Conservation (phyloP, 108 stramenopile genomes). For the Discostella stelligeroides region DNA sequence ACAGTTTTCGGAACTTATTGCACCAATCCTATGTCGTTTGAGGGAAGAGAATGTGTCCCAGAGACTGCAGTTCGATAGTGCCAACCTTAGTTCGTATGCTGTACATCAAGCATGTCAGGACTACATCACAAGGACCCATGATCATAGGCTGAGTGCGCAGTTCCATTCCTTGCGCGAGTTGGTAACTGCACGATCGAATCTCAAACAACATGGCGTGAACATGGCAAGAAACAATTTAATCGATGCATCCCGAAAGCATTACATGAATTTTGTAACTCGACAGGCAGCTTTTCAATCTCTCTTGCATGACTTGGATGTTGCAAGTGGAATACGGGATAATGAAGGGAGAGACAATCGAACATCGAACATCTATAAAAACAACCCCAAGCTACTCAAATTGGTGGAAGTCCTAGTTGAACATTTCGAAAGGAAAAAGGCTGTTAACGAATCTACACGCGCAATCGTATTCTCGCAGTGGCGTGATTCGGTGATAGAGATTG, state of each 20-base stretch:
- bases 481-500: slow-evolving; percentile 79
- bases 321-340: slow-evolving; percentile 33
- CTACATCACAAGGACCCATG: slow-evolving; percentile 38
- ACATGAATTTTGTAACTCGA: slow-evolving; percentile 36
- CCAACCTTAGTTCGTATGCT: slow-evolving; percentile 52
- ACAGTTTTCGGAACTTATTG: slow-evolving; percentile 56
- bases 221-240: slow-evolving; percentile 53
- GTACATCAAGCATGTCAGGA: slow-evolving; percentile 53
- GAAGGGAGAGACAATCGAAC: neutral
- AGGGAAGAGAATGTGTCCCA: slow-evolving; percentile 37
- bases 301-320: slow-evolving; percentile 40
- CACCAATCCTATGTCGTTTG: slow-evolving; percentile 55
- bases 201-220: slow-evolving; percentile 59
- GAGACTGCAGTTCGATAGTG: slow-evolving; percentile 32
- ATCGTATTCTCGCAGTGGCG: slow-evolving; percentile 92
- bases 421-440: slow-evolving; percentile 64
- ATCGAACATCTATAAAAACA: slow-evolving; percentile 41
- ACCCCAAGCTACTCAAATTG: slow-evolving; percentile 85
- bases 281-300: slow-evolving; percentile 51
- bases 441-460: slow-evolving; percentile 59
- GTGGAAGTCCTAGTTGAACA: slow-evolving; percentile 78
- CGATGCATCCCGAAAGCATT: slow-evolving; percentile 32
- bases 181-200: slow-evolving; percentile 45
- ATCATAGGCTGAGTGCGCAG: slow-evolving; percentile 42
- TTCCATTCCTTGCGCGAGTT: slow-evolving; percentile 58